Evolutionary conservation across 139 green algal genomes (phyloP).

Genomic region (Chlamydomonas applanata): DNA sequence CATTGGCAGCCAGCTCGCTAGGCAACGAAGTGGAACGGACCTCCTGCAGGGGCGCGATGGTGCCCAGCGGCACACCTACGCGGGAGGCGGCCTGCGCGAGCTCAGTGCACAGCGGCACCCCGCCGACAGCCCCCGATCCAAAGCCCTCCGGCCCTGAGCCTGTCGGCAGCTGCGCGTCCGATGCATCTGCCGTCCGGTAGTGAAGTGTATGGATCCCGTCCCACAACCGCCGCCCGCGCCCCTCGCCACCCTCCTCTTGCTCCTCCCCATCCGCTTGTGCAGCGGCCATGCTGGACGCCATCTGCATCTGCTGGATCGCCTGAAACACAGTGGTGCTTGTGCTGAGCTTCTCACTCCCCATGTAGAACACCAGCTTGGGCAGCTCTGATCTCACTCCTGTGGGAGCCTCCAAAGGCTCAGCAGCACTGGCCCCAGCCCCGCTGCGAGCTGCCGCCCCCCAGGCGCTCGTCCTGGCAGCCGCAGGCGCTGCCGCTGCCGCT

Average conservation of each 20-base stretch:
- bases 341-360: conserved; percentile 47
- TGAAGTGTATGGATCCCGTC: conserved; percentile 84
- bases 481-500: conserved; percentile 17
- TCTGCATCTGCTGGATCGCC: conserved; percentile 56
- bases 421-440: conserved; percentile 9
- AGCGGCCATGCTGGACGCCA: conserved; percentile 13
- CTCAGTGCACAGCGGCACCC: conserved; percentile 1
- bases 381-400: neutral
- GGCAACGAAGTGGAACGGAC: conserved; percentile 19
- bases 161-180: neutral
- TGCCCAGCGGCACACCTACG: conserved; percentile 4
- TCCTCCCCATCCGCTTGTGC: conserved; percentile 26
- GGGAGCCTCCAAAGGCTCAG: neutral
- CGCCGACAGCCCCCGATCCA: conserved; percentile 8
- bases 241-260: conserved; percentile 19
- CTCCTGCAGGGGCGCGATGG: conserved; percentile 41
- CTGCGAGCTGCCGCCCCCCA: conserved; percentile 6
- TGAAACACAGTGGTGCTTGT: conserved; percentile 82
- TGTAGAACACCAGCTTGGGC: conserved; percentile 71
- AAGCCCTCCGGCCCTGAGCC: conserved; percentile 29
- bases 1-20: conserved; percentile 3
- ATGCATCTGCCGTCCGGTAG: conserved; percentile 51
- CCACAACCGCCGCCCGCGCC: conserved; percentile 64
- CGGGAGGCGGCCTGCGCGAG: neutral
- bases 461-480: neutral